Base-by-base conservation (phyloP, 2,329 filamentous ascomycete species). In the Sclerotinia sclerotiorum region DNA sequence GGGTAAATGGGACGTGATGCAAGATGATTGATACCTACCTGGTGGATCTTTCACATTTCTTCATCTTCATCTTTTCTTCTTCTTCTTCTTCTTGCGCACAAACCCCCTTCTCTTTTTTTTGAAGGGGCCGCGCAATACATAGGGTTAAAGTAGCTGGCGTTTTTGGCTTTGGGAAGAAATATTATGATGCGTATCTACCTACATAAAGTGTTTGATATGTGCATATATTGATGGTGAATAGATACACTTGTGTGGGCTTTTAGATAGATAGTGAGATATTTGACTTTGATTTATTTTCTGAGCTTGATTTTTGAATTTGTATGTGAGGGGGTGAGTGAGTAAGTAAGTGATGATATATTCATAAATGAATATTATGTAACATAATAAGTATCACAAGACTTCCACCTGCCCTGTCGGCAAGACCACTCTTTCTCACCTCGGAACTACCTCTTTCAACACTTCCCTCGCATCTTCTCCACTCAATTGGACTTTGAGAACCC, bases 31-130 rank as follows among this genome's bases (percentile, higher is more conserved):
- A 39, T 63, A 39, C 32, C 13, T 21, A 35, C 35, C 35, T 35
- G 1, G 32, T 29, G 21, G 8, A 21, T 24, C n/a, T 27, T 39
- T 24, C n/a, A 39, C 39, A 51, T 48, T 39, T 39, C 32, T 51
- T 49, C 60, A 51, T 35, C 32, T 35, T 35, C 32, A 7, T 35
- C 32, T 35, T 35, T 8, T 35, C 56, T 27, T 58, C 29, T 24
- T 62, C 10, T 42, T 42, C 46, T 62, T 62, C 46, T 51, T 51
- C n/a, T 51, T 63, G 46, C 21, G 39, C 60, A 39, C 10, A 42
- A 10, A 29, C 29, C 29, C 29, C 58, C 58, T 3, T 8, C 11
- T 39, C 11, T 13, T 62, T 62, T 21, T 27, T 39, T 39, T 42
- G 4, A 2, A 51, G 60, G 32, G 27, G 21, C 3, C 27, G 46